Evolutionary conservation across 495 filamentous ascomycete genomes (phyloP), one percentile per base, ranked within the genome.

Genomic region (Penicillium parvum): DNA sequence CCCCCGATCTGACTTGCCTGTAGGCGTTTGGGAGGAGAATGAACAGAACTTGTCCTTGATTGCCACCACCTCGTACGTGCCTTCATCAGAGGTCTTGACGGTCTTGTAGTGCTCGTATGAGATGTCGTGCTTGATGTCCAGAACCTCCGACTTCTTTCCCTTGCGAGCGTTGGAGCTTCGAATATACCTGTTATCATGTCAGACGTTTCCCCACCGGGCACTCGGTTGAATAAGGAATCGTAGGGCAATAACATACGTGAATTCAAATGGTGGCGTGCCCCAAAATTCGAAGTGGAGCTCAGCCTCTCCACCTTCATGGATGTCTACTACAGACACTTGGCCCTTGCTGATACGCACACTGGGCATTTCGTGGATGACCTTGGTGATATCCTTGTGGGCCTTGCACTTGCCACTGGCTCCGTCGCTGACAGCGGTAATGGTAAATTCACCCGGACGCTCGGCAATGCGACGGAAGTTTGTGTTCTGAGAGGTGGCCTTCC

Each of bases 251-350:
- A 73, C 77, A 64, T 65, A 82, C 64, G 90, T 95, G 62, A 96
- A 97, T 65, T 96, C 90, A 57, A 98, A 98, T 8, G 92, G 92
- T 45, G 92, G 92, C 8, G 88, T 91, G 32, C 92, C 92, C 68
- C 83, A 87, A 61, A 98, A 96, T 53, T 91, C 84, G 50, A 97
- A 96, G 29, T 86, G 69, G 43, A 98, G 88, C 60, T 95, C 86
- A 11, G 90, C 88, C 63, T 90, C 84, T 49, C 87, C 85, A 55
- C 92, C 92, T 69, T 97, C 91, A 58, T 96, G 92, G 43, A 98
- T 98, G 55, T 96, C 92, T 20, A 94, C 83, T 32, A 83, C 78
- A 8, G 82, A 79, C 14, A 82, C 76, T 25, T 74, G 75, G 1
- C 92, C 92, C 60, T 86, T 84, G 57, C 82, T 88, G 53, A 98